These are phyloP conservation scores for Alternaria metachromatica DNA, from an alignment of 2,329 filamentous ascomycete genomes.

Conservation along the genomic window DNA sequence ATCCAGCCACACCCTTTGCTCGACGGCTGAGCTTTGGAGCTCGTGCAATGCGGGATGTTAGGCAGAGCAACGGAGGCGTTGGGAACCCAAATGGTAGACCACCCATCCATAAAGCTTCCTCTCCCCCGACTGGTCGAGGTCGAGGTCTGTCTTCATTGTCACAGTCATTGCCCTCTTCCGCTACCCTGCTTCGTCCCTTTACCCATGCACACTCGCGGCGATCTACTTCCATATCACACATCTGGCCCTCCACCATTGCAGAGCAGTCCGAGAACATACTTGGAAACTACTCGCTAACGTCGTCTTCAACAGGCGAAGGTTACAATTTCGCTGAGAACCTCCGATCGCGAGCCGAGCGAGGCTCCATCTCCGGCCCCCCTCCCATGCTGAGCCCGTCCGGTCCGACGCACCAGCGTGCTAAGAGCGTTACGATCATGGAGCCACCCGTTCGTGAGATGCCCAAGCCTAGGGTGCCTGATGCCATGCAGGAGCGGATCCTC, in stretches of 20 bases:
- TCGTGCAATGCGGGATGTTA: conserved; percentile 75
- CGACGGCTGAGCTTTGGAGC: conserved; percentile 91
- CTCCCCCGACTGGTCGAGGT: conserved; percentile 62
- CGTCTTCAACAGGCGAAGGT: conserved; percentile 76
- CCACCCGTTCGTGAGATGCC: conserved; percentile 61
- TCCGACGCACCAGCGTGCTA: conserved; percentile 67
- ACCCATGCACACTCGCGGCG: conserved; percentile 28
- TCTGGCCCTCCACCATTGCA: conserved; percentile 38
- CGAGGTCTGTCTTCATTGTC: conserved; percentile 63
- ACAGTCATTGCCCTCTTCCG: conserved; percentile 39
- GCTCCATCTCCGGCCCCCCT: conserved; percentile 59
- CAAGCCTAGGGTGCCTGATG: conserved; percentile 75
- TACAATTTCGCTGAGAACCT: conserved; percentile 98
- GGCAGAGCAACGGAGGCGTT: conserved; percentile 57
- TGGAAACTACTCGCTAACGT: conserved; percentile 68
- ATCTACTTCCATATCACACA: conserved; percentile 34
- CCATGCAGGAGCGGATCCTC: conserved; percentile 94
- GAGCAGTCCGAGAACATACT: conserved; percentile 40
- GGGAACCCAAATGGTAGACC: conserved; percentile 69
- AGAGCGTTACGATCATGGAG: conserved; percentile 70
- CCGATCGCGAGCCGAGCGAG: conserved; percentile 85
- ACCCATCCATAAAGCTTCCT: conserved; percentile 58
- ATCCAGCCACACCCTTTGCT: conserved; percentile 75
- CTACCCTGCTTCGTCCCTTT: conserved; percentile 31
- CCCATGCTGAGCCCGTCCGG: conserved; percentile 19